Conservation (phyloP, 208 protist species). For the Angomonas desouzai region DNA sequence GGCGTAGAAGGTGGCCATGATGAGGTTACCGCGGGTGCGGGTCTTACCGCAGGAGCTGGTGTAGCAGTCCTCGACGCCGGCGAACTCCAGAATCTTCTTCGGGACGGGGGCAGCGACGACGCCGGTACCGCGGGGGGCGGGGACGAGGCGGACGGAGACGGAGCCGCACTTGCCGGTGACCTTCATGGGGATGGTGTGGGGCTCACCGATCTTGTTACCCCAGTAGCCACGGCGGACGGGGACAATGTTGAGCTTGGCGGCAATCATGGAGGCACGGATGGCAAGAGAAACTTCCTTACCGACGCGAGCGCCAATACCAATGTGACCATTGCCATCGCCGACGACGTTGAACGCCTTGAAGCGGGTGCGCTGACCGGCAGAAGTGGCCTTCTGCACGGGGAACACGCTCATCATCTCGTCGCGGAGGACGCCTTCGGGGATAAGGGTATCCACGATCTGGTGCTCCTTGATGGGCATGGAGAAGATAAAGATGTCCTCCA, state of each 20-base stretch:
- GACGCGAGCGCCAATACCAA: conserved; percentile 98
- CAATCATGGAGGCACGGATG: conserved; percentile 97
- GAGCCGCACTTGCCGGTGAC: conserved; percentile 99
- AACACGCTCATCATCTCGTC: conserved; percentile 99
- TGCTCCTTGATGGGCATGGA: conserved; percentile 99
- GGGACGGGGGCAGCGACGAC: conserved; percentile 97
- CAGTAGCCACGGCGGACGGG: conserved; percentile 99
- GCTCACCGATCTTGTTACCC: conserved; percentile 98
- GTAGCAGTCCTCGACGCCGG: conserved; percentile 99
- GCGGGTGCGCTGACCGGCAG: conserved; percentile 99
- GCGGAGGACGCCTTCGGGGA: conserved; percentile 73
- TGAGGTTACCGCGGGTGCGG: conserved; percentile 99
- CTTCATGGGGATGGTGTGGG: conserved; percentile 99
- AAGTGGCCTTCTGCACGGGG: conserved; percentile 99
- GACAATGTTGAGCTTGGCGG: conserved; percentile 98
- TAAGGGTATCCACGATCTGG: conserved; percentile 99
- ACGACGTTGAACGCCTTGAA: conserved; percentile 99
- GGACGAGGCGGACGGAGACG: conserved; percentile 96
- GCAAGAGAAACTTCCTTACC: conserved; percentile 99
- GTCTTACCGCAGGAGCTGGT: conserved; percentile 97
- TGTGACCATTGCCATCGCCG: conserved; percentile 97
- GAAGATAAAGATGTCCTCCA: conserved; percentile 99
- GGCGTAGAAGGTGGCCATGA: conserved; percentile 98
- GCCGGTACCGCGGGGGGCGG: conserved; percentile 99
- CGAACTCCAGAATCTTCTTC: conserved; percentile 98